Evolutionary conservation across 2,329 filamentous ascomycete genomes (phyloP).

Genomic region (Albophoma yamanashiensis): DNA sequence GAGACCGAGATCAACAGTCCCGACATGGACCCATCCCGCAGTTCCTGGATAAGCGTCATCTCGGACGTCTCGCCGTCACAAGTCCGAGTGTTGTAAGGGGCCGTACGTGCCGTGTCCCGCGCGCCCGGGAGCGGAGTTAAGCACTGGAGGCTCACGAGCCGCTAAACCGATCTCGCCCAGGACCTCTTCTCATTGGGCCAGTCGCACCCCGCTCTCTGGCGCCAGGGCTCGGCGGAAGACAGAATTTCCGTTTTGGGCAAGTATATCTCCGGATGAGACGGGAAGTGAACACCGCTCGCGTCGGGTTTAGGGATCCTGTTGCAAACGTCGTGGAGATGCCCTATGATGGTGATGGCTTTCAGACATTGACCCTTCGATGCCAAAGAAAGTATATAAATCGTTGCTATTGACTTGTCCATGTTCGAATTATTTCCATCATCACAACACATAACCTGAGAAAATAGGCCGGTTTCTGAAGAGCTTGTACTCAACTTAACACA

Average conservation of each 20-base stretch:
- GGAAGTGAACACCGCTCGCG: not conserved
- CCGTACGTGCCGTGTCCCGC: not conserved
- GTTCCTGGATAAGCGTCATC: not conserved
- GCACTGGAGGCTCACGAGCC: not conserved
- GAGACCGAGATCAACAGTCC: not conserved
- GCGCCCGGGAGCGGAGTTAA: not conserved
- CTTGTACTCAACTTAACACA: too few species aligned
- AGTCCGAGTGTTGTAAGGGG: not conserved
- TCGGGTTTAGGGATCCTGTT: not conserved
- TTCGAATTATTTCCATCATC: not conserved
- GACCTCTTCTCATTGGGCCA: not conserved
- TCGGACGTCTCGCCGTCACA: not conserved
- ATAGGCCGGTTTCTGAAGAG: too few species aligned
- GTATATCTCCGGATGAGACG: not conserved
- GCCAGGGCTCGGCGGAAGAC: not conserved
- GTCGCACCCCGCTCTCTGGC: not conserved
- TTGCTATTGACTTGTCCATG: not conserved
- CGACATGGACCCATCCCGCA: not conserved
- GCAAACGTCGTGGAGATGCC: not conserved
- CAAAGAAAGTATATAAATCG: not conserved
- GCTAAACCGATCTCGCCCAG: slow-evolving; percentile 1
- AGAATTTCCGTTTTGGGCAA: not conserved
- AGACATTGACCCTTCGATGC: not conserved
- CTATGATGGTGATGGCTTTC: not conserved
- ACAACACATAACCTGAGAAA: too few species aligned